phyloP scores from a whole-genome alignment of 140 eudicot genomes.

The Artemisia princeps region DNA sequence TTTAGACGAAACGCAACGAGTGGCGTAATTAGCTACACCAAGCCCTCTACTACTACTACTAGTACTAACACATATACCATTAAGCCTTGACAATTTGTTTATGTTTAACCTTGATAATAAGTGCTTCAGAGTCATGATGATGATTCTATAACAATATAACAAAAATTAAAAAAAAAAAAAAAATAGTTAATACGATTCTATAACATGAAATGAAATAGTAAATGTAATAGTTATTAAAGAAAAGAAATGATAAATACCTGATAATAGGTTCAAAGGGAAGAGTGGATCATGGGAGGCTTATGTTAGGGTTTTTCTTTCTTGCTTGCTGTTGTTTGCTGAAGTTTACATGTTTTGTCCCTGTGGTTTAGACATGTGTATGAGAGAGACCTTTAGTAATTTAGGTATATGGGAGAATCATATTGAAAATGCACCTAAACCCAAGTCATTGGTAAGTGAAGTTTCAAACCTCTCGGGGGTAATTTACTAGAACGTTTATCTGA shows the following conservation, averaged over 20 bases:
- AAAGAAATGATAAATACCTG: neutral
- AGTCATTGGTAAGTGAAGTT: too few species aligned
- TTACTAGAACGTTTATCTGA: too few species aligned
- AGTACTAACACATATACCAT: neutral
- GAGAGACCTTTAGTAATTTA: conserved; percentile 4
- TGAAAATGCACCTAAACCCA: too few species aligned
- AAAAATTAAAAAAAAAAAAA: too few species aligned
- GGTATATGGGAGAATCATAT: neutral
- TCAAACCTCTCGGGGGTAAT: too few species aligned
- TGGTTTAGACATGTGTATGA: neutral
- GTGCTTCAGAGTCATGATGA: conserved; percentile 45
- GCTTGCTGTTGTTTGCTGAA: neutral
- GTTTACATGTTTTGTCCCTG: neutral
- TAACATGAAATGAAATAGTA: neutral
- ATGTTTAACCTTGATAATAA: conserved; percentile 35
- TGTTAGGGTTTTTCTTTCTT: conserved; percentile 28
- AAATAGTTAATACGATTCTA: too few species aligned
- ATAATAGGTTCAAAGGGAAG: conserved; percentile 14
- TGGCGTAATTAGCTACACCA: conserved; percentile 6
- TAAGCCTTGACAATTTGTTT: conserved; percentile 25
- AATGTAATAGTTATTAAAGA: conserved; percentile 8
- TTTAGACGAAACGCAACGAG: conserved; percentile 18
- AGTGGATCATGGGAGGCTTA: conserved; percentile 19
- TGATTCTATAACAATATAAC: neutral
- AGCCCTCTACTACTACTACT: too few species aligned